Evolutionary conservation across 2,329 filamentous ascomycete genomes (phyloP).

Genomic region (Pseudogymnoascus sp.): DNA sequence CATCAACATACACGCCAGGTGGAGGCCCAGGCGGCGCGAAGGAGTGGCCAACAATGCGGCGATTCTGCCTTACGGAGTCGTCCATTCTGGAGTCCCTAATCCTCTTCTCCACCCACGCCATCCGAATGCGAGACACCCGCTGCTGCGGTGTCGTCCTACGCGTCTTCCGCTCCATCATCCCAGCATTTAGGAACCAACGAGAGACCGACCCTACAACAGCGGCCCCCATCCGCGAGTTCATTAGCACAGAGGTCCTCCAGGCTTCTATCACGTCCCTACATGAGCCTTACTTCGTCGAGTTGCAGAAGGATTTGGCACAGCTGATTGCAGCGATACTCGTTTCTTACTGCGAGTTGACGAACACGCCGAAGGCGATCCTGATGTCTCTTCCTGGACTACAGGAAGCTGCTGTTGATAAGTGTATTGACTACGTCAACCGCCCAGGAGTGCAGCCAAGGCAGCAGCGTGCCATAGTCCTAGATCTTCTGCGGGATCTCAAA

Average conservation of each 20-base stretch:
- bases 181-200: constrained; percentile 51
- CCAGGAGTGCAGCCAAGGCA: constrained; percentile 58
- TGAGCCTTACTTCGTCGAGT: constrained; percentile 92
- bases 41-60: constrained; percentile 56
- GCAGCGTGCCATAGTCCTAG: constrained; percentile 73
- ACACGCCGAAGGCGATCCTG: constrained; percentile 68
- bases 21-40: constrained; percentile 21
- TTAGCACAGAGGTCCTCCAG: constrained; percentile 79
- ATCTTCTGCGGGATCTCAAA: constrained; percentile 76
- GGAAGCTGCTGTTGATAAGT: constrained; percentile 55
- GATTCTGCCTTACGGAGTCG: constrained; percentile 72
- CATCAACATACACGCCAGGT: constrained; percentile 21
- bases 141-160: constrained; percentile 80
- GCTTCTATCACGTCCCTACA: constrained; percentile 85
- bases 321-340: constrained; percentile 81
- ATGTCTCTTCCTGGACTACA: constrained; percentile 71
- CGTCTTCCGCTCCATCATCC: constrained; percentile 77
- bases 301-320: constrained; percentile 83
- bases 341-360: constrained; percentile 61
- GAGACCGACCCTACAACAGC: constrained; percentile 26
- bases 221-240: constrained; percentile 72
- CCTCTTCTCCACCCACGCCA: constrained; percentile 82
- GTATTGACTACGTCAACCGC: constrained; percentile 52
- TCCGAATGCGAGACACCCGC: constrained; percentile 81
- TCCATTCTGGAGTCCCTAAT: constrained; percentile 80